These are phyloP conservation scores for Naganishia kalamii DNA, from an alignment of 768 basidiomycete genomes.

Conservation along the genomic window DNA sequence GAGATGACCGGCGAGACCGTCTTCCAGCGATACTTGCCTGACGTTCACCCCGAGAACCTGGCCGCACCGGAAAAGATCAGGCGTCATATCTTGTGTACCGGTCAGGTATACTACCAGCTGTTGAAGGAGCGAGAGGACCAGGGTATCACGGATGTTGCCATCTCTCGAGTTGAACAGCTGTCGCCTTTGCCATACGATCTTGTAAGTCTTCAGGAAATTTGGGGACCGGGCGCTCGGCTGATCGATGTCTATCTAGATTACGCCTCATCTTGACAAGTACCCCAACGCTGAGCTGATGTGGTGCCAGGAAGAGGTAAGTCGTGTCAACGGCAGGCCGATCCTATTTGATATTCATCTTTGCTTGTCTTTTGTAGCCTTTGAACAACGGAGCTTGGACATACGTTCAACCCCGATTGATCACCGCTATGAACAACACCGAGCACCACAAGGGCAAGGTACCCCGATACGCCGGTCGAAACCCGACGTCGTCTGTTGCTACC, in stretches of 20 bases:
- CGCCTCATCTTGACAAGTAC: constrained; percentile 90
- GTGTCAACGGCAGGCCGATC: background rate
- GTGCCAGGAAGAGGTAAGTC: constrained; percentile 64
- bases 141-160: constrained; percentile 86
- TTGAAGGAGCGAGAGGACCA: constrained; percentile 82
- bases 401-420: constrained; percentile 84
- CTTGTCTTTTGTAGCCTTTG: constrained; percentile 59
- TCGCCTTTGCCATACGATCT: constrained; percentile 97
- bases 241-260: constrained; percentile 54
- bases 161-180: constrained; percentile 88
- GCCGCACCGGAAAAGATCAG: constrained; percentile 78
- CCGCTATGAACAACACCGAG: constrained; percentile 81
- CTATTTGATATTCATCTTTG: background rate
- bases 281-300: constrained; percentile 89
- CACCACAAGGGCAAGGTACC: constrained; percentile 89
- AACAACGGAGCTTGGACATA: constrained; percentile 99
- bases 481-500: constrained; percentile 62
- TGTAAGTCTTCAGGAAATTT: constrained; percentile 50
- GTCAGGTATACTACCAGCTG: constrained; percentile 90
- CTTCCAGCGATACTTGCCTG: constrained; percentile 92
- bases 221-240: background rate
- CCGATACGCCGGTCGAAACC: constrained; percentile 82
- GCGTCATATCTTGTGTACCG: constrained; percentile 87
- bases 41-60: constrained; percentile 63
- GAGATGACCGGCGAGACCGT: constrained; percentile 83